Evolutionary conservation across 768 basidiomycete species (phyloP), one percentile per base, ranked within the genome.

Genomic region (Trametes coccinea): DNA sequence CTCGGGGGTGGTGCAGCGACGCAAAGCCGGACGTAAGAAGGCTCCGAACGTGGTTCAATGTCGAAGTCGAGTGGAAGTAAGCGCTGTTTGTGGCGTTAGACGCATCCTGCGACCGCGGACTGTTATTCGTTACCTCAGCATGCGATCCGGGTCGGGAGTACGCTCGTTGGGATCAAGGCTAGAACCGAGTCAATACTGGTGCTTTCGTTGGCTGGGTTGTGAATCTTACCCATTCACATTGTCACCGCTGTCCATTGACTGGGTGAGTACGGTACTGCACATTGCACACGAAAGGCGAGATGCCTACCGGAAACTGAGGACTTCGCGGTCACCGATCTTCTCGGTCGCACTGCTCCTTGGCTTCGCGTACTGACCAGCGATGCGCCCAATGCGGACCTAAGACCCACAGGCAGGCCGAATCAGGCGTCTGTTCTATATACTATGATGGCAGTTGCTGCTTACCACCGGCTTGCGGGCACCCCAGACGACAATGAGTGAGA

Each of bases 361-460:
- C 73, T 96, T 97, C 14, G 95, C 95, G 66, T 96, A 97, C 72
- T 97, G 95, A 0, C 96, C 96, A 0, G 95, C 97, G 63, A 98
- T 98, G 10, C 97, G 85, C 5, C 92, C 92, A 53, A 94, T 85
- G 37, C 92, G 86, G 53, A 91, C 82, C 89, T 91, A 60, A 4
- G 46, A 2, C 10, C 56, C 56, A 61, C 65, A 1, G 43, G 47
- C 17, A 37, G 10, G 22, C 16, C 47, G 17, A 47, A 33, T n/a
- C 30, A 49, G 48, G 48, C 48, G 48, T 37, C 48, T 31, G 3
- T 13, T 13, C 30, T 9, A 14, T 31, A 49, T 33, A 27, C 34
- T 51, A 47, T 56, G 22, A 61, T 27, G 51, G 53, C 34, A 37
- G 34, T 11, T 33, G 11, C 54, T 53, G 78, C 85, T 46, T 67